Evolutionary conservation across 441 rosid species (phyloP).

Genomic region (California macrophylla): DNA sequence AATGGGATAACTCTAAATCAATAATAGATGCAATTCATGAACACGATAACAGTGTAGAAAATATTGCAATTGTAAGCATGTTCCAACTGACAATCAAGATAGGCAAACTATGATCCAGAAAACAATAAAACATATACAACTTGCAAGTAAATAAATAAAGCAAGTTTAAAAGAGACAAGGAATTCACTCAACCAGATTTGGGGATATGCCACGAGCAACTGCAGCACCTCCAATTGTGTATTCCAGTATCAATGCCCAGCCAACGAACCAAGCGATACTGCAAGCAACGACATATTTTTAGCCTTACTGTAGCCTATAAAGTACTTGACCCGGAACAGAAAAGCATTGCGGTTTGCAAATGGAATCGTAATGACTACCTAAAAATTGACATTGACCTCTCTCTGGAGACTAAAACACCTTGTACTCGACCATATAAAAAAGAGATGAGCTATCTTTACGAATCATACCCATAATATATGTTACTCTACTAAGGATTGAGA

Average conservation of each 20-base stretch:
- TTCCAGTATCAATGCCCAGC: slow-evolving; percentile 90
- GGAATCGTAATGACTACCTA: background rate
- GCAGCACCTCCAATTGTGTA: slow-evolving; percentile 93
- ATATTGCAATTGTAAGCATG: background rate
- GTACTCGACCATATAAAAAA: too few species aligned
- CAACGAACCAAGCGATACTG: slow-evolving; percentile 92
- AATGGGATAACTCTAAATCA: background rate
- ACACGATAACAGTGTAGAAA: background rate
- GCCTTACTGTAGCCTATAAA: background rate
- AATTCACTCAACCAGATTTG: slow-evolving; percentile 59
- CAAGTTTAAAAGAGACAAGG: background rate
- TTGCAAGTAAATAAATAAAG: background rate
- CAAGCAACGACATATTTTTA: background rate
- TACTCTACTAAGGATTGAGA: background rate
- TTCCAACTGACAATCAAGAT: background rate
- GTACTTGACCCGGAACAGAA: background rate
- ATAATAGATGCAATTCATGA: background rate
- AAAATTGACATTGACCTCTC: background rate
- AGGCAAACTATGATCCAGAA: background rate
- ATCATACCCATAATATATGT: background rate
- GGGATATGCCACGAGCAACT: slow-evolving; percentile 95
- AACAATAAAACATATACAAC: background rate
- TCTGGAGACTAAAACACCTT: too few species aligned
- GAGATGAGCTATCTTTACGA: background rate
- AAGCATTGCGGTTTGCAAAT: background rate